Evolutionary conservation across 768 basidiomycete species (phyloP).

Genomic region (Trametes maxima): DNA sequence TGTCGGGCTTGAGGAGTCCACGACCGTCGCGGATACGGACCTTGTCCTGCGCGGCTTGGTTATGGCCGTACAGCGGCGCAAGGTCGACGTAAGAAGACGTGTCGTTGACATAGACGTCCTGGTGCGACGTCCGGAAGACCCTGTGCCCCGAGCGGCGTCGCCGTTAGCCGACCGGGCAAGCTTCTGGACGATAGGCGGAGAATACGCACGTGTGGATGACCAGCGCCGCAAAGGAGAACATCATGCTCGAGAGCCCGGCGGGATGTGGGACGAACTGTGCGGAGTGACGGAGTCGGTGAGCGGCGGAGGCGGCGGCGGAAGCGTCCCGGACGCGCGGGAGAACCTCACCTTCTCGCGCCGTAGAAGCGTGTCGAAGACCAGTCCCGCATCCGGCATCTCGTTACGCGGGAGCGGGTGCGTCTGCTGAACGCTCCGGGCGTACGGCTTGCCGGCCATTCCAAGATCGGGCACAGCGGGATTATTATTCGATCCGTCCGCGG

Average conservation of each 20-base stretch:
- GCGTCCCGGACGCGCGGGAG: background rate
- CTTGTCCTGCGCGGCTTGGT: constrained; percentile 58
- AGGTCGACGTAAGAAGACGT: constrained; percentile 89
- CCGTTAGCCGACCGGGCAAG: background rate
- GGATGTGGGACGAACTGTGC: constrained; percentile 76
- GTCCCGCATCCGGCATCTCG: constrained; percentile 75
- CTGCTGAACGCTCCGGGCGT: constrained; percentile 83
- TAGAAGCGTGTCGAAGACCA: constrained; percentile 80
- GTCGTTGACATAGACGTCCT: constrained; percentile 69
- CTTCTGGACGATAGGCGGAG: background rate
- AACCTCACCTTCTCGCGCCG: constrained; percentile 62
- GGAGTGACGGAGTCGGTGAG: background rate
- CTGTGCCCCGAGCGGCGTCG: constrained; percentile 36
- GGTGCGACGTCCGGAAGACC: constrained; percentile 82
- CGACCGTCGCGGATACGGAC: constrained; percentile 62
- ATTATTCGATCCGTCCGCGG: constrained; percentile 79
- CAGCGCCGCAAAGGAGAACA: constrained; percentile 83
- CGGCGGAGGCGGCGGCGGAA: background rate
- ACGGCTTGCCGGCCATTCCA: constrained; percentile 79
- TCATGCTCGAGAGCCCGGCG: constrained; percentile 72
- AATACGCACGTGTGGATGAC: constrained; percentile 69
- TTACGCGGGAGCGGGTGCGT: constrained; percentile 61
- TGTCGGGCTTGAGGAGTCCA: constrained; percentile 68
- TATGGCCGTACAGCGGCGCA: constrained; percentile 79
- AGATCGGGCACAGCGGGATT: constrained; percentile 69